phyloP scores from a whole-genome alignment of 306 rosid species.

The Castanea mollissima region DNA sequence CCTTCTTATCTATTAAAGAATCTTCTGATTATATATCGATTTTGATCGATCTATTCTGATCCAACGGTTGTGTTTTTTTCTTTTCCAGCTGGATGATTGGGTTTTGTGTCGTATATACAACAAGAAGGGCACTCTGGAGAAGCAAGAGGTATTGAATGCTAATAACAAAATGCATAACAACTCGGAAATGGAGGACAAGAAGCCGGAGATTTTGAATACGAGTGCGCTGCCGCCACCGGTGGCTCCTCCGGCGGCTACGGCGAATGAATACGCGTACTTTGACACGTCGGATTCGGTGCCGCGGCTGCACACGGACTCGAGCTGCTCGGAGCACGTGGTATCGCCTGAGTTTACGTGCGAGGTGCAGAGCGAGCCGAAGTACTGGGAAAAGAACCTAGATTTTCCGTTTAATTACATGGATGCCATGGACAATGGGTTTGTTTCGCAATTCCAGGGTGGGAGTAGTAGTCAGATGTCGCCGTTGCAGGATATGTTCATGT shows the following conservation, averaged over 20 bases:
- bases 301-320: slow-evolving; percentile 84
- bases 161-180: slow-evolving; percentile 16
- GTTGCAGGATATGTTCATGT: slow-evolving; percentile 83
- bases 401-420: slow-evolving; percentile 58
- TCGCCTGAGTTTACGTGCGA: slow-evolving; percentile 85
- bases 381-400: slow-evolving; percentile 67
- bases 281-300: slow-evolving; percentile 80
- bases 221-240: slow-evolving; percentile 4
- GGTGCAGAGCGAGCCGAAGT: slow-evolving; percentile 93
- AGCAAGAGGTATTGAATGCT: slow-evolving; percentile 12
- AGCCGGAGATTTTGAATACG: slow-evolving; percentile 43
- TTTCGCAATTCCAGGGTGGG: slow-evolving; percentile 44
- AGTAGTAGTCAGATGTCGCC: slow-evolving; percentile 69
- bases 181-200: slow-evolving; percentile 52
- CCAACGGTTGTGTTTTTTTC: slow-evolving; percentile 29
- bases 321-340: slow-evolving; percentile 95
- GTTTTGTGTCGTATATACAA: slow-evolving; percentile 95
- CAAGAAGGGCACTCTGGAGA: slow-evolving; percentile 73
- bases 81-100: slow-evolving; percentile 90
- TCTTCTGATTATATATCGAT: too few relatives aligned
- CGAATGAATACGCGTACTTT: slow-evolving; percentile 51
- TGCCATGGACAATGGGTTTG: slow-evolving; percentile 46
- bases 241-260: neutral
- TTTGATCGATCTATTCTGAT: slow-evolving; percentile 11
- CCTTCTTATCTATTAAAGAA: slow-evolving; percentile 23